Base-by-base conservation (phyloP, 2,329 filamentous ascomycete genomes). In the Neofusicoccum sp. region DNA sequence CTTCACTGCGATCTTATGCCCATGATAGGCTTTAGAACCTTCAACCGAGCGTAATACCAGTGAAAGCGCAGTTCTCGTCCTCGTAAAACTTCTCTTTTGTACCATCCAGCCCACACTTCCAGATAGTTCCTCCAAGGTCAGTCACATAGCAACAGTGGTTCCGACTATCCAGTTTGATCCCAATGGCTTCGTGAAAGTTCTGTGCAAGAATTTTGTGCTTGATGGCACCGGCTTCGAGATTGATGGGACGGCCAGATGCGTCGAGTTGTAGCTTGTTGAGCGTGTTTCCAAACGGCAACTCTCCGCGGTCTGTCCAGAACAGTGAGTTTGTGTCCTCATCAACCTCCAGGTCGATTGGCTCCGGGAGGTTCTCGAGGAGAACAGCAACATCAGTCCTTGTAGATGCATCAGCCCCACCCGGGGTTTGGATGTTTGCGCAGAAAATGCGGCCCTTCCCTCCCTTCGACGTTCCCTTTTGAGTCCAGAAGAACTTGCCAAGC, bases 221-320 rank as follows among this genome's bases (percentile, higher is more conserved):
- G 6, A 16, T 49, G 1, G 9, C 36, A 33, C 6, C 16, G 2
- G 47, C 53, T n/a, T 59, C 44, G 20, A 20, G 20, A 20, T 20
- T 20, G 20, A 12, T 45, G 6, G 8, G 43, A 4, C 20, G 8
- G 12, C 4, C n/a, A 2, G 12, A 6, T 1, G 4, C 40, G 9
- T 24, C 33, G 1, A 62, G 12, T 28, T 4, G 7, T 1, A 72
- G 71, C 6, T 74, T 69, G 66, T 85, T 84, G 61, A 87, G 63
- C 8, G 78, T 78, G 66, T 84, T 85, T 0, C 84, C 84, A 6
- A 71, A 67, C 0, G 84, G 84, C 1, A 80, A 68, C 64, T 87
- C 84, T 3, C 84, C 85, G 0, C 85, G 76, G 63, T 87, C 85
- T 0, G 84, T 86, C 85, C 84, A 87, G 68, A 83, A 86, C 26